Conservation (phyloP, 176 grass and related monocot genomes). For the sorghum (Sorghum bicolor) region DNA sequence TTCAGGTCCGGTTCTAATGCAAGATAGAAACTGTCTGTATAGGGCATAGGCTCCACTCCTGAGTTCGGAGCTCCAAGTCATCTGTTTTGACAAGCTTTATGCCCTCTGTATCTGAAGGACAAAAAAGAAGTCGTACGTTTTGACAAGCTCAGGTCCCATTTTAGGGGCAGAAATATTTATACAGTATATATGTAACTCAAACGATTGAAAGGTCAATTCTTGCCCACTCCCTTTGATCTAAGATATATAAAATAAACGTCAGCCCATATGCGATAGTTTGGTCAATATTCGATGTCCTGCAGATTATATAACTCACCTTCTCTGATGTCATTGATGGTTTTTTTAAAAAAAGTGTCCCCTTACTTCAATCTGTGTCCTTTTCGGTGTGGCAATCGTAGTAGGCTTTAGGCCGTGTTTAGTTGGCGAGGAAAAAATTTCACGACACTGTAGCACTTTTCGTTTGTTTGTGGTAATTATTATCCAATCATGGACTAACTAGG, state of each 20-base stretch:
- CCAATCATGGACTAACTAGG: no score
- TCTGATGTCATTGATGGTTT: not conserved
- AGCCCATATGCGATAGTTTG: not conserved
- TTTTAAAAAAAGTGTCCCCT: not conserved
- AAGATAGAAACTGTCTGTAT: not conserved
- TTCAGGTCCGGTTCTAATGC: not conserved
- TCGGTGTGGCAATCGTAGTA: not conserved
- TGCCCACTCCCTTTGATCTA: not conserved
- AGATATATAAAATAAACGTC: not conserved
- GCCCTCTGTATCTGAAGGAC: no score
- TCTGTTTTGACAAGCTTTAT: not conserved
- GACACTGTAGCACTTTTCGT: no score
- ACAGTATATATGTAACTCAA: no score
- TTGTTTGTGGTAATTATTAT: no score
- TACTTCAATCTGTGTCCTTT: no score
- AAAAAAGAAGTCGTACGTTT: no score
- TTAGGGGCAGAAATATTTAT: no score
- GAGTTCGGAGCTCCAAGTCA: not conserved
- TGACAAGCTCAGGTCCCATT: no score
- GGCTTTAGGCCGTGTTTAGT: no score
- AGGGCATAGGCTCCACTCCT: not conserved
- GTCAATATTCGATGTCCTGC: not conserved
- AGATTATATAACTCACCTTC: not conserved
- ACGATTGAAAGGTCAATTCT: not conserved
- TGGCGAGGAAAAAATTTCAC: no score